Conservation (phyloP, 2,329 filamentous ascomycete genomes). For the Plectosphaerella sp. region DNA sequence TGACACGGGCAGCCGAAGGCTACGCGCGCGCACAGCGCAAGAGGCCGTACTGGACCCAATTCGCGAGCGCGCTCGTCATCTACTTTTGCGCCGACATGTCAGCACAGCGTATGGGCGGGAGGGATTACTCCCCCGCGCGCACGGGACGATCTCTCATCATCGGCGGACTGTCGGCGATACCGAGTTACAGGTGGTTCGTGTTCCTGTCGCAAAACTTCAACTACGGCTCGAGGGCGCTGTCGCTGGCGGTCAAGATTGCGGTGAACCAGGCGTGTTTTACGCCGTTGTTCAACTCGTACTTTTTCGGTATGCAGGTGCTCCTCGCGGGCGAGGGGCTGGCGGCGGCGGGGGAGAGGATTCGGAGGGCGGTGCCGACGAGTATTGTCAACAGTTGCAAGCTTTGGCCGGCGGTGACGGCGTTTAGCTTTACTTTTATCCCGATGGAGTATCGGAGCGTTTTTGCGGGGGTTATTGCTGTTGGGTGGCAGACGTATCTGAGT, state of each 20-base stretch:
- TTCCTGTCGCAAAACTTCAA: slow-evolving; percentile 82
- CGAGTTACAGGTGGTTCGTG: slow-evolving; percentile 79
- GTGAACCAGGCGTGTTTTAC: slow-evolving; percentile 81
- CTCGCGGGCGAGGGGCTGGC: slow-evolving; percentile 61
- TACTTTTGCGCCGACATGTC: slow-evolving; percentile 75
- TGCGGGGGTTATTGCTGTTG: slow-evolving; percentile 72
- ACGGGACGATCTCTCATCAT: slow-evolving; percentile 71
- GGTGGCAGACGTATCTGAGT: slow-evolving; percentile 89
- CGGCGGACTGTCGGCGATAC: slow-evolving; percentile 68
- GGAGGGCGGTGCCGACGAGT: slow-evolving; percentile 70
- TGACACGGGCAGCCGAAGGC: slow-evolving; percentile 47
- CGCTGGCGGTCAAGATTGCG: slow-evolving; percentile 69
- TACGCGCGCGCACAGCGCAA: slow-evolving; percentile 70
- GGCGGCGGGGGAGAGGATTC: slow-evolving; percentile 67
- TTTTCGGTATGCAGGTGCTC: slow-evolving; percentile 75
- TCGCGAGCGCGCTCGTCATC: slow-evolving; percentile 70
- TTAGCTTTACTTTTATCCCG: slow-evolving; percentile 80
- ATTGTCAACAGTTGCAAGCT: slow-evolving; percentile 78
- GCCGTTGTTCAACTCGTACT: slow-evolving; percentile 77
- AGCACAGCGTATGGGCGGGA: slow-evolving; percentile 64
- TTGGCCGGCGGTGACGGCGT: slow-evolving; percentile 83
- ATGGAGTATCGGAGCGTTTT: slow-evolving; percentile 79
- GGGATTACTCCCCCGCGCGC: slow-evolving; percentile 63
- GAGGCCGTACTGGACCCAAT: slow-evolving; percentile 74
- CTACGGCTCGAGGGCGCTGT: slow-evolving; percentile 67